Percentiles rank a stretch among this genome's conserved stretches.
Evolutionary conservation across 768 basidiomycete species (phyloP).

Genomic region (Suillus brevipes): DNA sequence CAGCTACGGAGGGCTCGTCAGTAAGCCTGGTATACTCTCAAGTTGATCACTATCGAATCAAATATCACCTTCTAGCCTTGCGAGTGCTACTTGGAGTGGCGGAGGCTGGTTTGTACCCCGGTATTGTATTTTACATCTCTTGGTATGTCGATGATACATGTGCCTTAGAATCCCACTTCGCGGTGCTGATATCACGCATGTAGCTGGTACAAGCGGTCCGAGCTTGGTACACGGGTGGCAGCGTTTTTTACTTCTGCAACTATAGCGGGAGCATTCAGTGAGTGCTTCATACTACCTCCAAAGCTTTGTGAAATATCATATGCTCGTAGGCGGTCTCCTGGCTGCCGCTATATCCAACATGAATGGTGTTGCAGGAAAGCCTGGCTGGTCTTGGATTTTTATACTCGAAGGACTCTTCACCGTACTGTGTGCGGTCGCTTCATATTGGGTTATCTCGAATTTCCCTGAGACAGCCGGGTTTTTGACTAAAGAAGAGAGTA

Average conservation of each 20-base stretch:
- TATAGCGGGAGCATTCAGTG: constrained; percentile 74
- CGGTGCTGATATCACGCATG: neutral
- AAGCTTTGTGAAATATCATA: neutral
- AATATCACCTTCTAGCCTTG: constrained; percentile 39
- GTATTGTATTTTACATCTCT: constrained; percentile 62
- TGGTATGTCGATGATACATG: constrained; percentile 37
- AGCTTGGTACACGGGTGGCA: constrained; percentile 70
- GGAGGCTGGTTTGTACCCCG: constrained; percentile 54
- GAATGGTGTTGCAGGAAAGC: constrained; percentile 63
- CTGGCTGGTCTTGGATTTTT: constrained; percentile 73
- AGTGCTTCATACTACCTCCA: constrained; percentile 14
- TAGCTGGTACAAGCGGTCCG: constrained; percentile 81
- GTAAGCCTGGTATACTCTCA: constrained; percentile 35
- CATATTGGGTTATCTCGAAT: constrained; percentile 76
- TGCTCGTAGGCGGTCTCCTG: constrained; percentile 54
- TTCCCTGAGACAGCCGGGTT: constrained; percentile 78
- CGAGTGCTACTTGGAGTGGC: constrained; percentile 31
- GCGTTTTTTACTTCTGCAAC: constrained; percentile 82
- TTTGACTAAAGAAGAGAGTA: constrained; percentile 62
- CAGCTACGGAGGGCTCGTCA: constrained; percentile 61
- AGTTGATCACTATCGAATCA: neutral
- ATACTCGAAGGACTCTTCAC: constrained; percentile 76
- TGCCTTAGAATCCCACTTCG: neutral
- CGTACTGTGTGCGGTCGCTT: constrained; percentile 53
- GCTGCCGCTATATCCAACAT: constrained; percentile 70